A percentile compares a stretch with the other conserved stretches of the same genome.
phyloP scores from a whole-genome alignment of 2,329 filamentous ascomycete genomes.

The Phialophora verrucosa region DNA sequence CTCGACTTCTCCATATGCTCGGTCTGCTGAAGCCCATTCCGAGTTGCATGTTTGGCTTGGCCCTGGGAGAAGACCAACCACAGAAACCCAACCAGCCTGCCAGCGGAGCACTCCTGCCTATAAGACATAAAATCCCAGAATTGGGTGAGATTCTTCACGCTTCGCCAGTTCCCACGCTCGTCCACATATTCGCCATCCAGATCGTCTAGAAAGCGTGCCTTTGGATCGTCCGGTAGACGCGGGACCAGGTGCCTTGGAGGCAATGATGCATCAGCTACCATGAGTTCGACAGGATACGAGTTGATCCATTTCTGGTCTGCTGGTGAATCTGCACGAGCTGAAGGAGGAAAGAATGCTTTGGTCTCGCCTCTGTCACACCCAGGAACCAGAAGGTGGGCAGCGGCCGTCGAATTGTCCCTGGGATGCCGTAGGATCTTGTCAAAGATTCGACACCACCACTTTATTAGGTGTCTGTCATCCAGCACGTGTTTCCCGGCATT shows the following conservation, averaged over 20 bases:
- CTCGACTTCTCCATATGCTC: not conserved
- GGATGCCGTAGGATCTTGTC: constrained; percentile 69
- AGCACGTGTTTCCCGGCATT: constrained; percentile 87
- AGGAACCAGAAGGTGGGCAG: constrained; percentile 84
- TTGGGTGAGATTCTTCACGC: constrained; percentile 79
- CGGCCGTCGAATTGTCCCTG: constrained; percentile 50
- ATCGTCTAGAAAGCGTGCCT: constrained; percentile 85
- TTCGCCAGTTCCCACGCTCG: constrained; percentile 74
- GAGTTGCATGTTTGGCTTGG: constrained; percentile 37
- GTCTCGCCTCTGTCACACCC: constrained; percentile 84
- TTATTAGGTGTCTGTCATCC: constrained; percentile 85
- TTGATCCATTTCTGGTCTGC: constrained; percentile 56
- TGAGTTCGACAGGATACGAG: constrained; percentile 69
- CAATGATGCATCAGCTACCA: constrained; percentile 68
- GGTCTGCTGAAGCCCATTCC: constrained; percentile 8
- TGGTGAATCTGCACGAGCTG: constrained; percentile 47
- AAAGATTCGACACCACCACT: constrained; percentile 92
- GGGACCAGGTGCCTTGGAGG: constrained; percentile 85
- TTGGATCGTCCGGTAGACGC: constrained; percentile 92
- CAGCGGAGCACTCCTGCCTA: constrained; percentile 92
- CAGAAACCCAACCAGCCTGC: constrained; percentile 88
- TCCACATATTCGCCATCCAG: constrained; percentile 80
- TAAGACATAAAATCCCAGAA: constrained; percentile 99
- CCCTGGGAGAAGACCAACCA: constrained; percentile 82
- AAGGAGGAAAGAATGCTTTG: constrained; percentile 74